A percentile compares a stretch with the other conserved stretches of the same genome.
These are phyloP conservation scores for Termitomyces sp. DNA, from an alignment of 768 basidiomycete species.

Conservation along the genomic window DNA sequence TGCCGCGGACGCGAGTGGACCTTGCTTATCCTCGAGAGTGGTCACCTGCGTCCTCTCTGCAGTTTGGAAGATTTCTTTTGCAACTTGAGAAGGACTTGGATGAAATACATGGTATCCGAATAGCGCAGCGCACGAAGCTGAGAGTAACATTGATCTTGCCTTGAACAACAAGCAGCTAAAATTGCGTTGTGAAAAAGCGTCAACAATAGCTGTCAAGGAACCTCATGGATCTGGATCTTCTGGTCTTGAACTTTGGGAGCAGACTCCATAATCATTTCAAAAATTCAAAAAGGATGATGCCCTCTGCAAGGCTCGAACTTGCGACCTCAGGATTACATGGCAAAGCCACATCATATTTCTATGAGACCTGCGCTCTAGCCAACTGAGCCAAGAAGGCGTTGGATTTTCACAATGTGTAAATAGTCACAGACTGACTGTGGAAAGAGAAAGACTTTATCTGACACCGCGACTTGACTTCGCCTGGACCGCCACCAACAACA, in stretches of 20 bases:
- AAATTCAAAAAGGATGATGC: constrained; percentile 14
- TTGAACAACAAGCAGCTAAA: too few relatives aligned
- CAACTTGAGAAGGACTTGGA: constrained; percentile 50
- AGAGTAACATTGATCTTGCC: constrained; percentile 31
- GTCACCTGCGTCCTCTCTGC: constrained; percentile 44
- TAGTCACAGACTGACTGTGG: too few relatives aligned
- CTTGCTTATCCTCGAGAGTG: constrained; percentile 46
- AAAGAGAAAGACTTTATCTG: background rate
- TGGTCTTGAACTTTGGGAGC: too few relatives aligned
- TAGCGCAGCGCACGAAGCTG: constrained; percentile 26
- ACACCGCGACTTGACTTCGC: background rate
- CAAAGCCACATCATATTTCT: constrained; percentile 16
- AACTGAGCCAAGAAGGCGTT: constrained; percentile 27
- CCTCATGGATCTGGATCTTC: background rate
- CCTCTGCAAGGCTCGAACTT: constrained; percentile 57
- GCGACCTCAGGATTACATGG: constrained; percentile 51
- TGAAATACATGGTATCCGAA: constrained; percentile 33
- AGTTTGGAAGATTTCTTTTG: constrained; percentile 45
- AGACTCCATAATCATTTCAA: background rate
- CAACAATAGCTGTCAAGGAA: background rate
- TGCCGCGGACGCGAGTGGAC: constrained; percentile 38
- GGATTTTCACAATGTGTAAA: too few relatives aligned
- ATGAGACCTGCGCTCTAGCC: constrained; percentile 30
- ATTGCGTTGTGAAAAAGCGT: too few relatives aligned
- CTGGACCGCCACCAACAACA: constrained; percentile 1